Evolutionary conservation across 768 basidiomycete genomes (phyloP), one percentile per base, ranked within the genome.

Genomic region (Panaeolus papilionaceus): DNA sequence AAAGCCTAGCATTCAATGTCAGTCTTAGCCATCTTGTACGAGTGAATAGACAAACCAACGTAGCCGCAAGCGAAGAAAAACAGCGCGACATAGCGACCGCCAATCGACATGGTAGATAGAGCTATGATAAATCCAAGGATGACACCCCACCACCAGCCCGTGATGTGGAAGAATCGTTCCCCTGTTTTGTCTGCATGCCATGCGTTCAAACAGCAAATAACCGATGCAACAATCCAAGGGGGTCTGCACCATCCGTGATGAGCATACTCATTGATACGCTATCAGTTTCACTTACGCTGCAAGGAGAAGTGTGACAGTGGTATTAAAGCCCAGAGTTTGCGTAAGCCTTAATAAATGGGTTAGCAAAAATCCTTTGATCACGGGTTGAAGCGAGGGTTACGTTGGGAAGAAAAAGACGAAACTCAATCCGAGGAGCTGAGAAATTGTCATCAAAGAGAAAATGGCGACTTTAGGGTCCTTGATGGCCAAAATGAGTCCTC

Each of bases 1-100:
- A 67, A 81, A 81, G 2, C 82, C 83, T 83, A 63, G 3, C 37
- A 16, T 39, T 44, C 1, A 8, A 18, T 18, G 8, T 58, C 10
- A 58, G 26, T 28, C 9, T 23, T 18, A 20, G 23, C 11, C 6
- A 3, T 9, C 4, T 37, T 8, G 49, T 23, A 38, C 10, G 28
- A 38, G 33, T 14, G 20, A 20, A 47, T 40, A 16, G 42, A 69
- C 73, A 61, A 23, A 75, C 74, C 75, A 37, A 72, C 72, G 58
- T 74, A 86, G 62, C 89, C 89, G 63, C 77, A 75, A 0, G 89
- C 83, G 88, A 91, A 89, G 38, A 90, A 78, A 76, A 90, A 90
- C 75, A 90, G 76, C 0, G 87, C 82, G 33, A 90, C 79, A 69
- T 91, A 90, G 64, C 89, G 84, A 0, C 81, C 88, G 0, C 76